phyloP scores from a whole-genome alignment of 306 rosid species.

The Ammopiptanthus mongolicus region DNA sequence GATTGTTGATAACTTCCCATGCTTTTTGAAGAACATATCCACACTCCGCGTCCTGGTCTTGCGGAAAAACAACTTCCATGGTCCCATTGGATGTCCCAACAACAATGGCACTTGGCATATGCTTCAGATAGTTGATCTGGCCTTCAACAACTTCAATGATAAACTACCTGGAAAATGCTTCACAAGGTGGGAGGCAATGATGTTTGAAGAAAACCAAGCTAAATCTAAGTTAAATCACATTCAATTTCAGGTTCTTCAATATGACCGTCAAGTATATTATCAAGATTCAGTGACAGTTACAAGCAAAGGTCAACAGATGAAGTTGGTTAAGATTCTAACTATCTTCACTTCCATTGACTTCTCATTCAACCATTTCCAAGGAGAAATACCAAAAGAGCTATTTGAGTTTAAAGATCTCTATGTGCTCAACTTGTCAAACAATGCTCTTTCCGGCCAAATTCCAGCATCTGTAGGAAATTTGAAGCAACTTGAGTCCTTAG shows the following conservation, averaged over 20 bases:
- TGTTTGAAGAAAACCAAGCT: not conserved
- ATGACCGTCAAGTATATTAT: constrained; percentile 19
- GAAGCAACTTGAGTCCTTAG: constrained; percentile 41
- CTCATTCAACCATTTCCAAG: constrained; percentile 40
- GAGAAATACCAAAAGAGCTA: constrained; percentile 39
- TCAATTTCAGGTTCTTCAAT: not conserved
- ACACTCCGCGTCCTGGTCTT: constrained; percentile 40
- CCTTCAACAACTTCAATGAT: constrained; percentile 40
- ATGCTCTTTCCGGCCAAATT: constrained; percentile 37
- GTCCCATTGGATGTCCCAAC: constrained; percentile 26
- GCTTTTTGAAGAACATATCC: constrained; percentile 30
- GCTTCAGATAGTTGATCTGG: constrained; percentile 49
- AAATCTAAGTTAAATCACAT: not conserved
- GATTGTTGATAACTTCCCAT: constrained; percentile 24
- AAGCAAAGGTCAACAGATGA: constrained; percentile 29
- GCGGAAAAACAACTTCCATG: constrained; percentile 31
- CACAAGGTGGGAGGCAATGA: constrained; percentile 45
- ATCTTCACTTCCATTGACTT: constrained; percentile 41
- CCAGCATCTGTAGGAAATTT: constrained; percentile 36
- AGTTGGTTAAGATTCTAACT: constrained; percentile 33
- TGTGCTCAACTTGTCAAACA: constrained; percentile 44
- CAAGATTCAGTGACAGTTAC: constrained; percentile 32
- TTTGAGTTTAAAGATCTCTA: constrained; percentile 30
- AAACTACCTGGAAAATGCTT: constrained; percentile 22
- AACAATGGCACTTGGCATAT: constrained; percentile 14